A percentile compares a stretch with the other conserved stretches of the same genome.
Conservation (phyloP, 768 basidiomycete species). For the Lactifluus volemus region DNA sequence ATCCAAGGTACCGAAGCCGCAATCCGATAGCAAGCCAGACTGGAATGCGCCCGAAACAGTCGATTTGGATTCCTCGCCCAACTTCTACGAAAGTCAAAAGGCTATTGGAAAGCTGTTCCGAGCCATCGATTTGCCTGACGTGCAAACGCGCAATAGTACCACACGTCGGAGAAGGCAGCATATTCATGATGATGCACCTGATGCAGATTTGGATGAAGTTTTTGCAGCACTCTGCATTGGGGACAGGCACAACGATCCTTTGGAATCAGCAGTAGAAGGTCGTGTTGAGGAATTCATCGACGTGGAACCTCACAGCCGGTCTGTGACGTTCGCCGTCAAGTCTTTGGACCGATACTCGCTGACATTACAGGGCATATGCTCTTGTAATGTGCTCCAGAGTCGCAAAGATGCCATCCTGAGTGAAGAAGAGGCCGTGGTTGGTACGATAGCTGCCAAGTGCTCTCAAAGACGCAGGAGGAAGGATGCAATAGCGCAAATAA, state of each 20-base stretch:
- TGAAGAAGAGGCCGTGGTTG: slow-evolving; percentile 57
- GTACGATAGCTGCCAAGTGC: slow-evolving; percentile 56
- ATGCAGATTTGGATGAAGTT: slow-evolving; percentile 24
- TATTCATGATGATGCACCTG: slow-evolving; percentile 21
- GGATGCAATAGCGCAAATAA: slow-evolving; percentile 45
- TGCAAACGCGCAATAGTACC: slow-evolving; percentile 16
- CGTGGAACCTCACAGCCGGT: slow-evolving; percentile 3
- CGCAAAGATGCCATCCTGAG: slow-evolving; percentile 34
- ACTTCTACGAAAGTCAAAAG: slow-evolving; percentile 43
- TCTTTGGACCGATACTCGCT: slow-evolving; percentile 33
- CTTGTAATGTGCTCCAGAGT: slow-evolving; percentile 35
- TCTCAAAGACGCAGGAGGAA: slow-evolving; percentile 47
- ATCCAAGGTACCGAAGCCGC: slow-evolving; percentile 36
- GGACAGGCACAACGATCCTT: not conserved
- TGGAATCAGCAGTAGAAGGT: slow-evolving; percentile 16
- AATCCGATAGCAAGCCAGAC: slow-evolving; percentile 38
- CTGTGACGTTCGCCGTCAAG: slow-evolving; percentile 7
- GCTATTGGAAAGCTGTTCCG: slow-evolving; percentile 60
- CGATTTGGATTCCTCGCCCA: slow-evolving; percentile 15
- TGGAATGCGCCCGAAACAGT: slow-evolving; percentile 60
- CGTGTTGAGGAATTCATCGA: slow-evolving; percentile 23
- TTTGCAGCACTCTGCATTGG: slow-evolving; percentile 13
- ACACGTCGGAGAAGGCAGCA: slow-evolving; percentile 19
- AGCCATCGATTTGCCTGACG: slow-evolving; percentile 43
- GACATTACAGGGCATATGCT: slow-evolving; percentile 42